A percentile compares a stretch with the other conserved stretches of the same genome.
phyloP scores from a whole-genome alignment of 139 green algal genomes.

The Micractinium conductrix region DNA sequence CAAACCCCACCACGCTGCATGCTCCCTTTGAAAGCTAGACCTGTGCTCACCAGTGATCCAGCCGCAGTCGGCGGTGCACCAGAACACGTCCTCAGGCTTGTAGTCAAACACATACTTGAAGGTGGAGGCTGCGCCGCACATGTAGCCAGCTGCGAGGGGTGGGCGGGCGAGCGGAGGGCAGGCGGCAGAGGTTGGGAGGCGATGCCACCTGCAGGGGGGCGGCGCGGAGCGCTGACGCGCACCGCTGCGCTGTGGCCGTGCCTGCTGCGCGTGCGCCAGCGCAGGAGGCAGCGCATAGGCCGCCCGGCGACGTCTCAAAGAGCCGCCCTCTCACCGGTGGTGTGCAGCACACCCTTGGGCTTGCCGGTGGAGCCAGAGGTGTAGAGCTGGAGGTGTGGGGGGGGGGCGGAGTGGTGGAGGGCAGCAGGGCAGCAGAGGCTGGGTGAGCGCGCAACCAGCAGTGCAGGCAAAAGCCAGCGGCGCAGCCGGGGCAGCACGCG shows the following conservation, averaged over 20 bases:
- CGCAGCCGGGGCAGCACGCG: background rate
- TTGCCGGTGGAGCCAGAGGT: constrained; percentile 94
- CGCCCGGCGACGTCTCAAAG: too few species aligned
- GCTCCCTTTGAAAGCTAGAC: background rate
- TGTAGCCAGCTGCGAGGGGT: constrained; percentile 90
- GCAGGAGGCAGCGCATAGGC: too few species aligned
- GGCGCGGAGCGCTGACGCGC: too few species aligned
- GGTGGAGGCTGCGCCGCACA: constrained; percentile 81
- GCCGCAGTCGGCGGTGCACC: constrained; percentile 97
- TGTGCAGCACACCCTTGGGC: constrained; percentile 97
- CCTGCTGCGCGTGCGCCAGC: too few species aligned
- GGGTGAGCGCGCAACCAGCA: too few species aligned
- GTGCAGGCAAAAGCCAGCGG: too few species aligned
- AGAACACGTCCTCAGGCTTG: constrained; percentile 89
- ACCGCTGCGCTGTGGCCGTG: too few species aligned
- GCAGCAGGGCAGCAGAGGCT: background rate
- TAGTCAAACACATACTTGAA: constrained; percentile 79
- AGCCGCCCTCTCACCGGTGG: too few species aligned
- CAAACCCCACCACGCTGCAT: background rate
- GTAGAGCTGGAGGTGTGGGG: constrained; percentile 82
- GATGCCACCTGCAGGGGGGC: too few species aligned
- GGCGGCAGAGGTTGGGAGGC: too few species aligned
- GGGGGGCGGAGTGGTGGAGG: background rate
- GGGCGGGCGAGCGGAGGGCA: too few species aligned
- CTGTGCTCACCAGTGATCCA: constrained; percentile 91